Percentiles rank a stretch among this genome's conserved stretches.
These are phyloP conservation scores for Chytridiales sp. DNA, from an alignment of 371 early-diverging fungal genomes.

Conservation along the genomic window DNA sequence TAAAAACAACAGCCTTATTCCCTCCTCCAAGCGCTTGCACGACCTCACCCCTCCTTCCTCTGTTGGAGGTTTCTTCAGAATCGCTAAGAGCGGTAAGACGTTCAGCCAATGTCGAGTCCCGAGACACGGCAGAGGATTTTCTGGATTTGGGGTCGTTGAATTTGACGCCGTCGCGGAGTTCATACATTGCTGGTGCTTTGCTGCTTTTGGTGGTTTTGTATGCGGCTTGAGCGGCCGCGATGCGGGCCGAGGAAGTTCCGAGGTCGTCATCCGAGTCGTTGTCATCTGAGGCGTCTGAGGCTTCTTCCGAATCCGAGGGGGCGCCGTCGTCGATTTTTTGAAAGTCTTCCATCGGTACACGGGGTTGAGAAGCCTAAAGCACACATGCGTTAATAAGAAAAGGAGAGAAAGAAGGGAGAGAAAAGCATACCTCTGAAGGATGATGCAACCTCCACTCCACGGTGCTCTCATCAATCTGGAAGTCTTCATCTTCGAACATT, in stretches of 20 bases:
- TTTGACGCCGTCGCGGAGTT: slow-evolving; percentile 25
- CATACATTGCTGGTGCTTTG: slow-evolving; percentile 31
- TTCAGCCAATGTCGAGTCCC: slow-evolving; percentile 11
- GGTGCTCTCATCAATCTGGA: slow-evolving; percentile 84
- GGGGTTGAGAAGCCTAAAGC: not conserved
- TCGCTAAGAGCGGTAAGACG: slow-evolving; percentile 18
- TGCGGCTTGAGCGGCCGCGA: slow-evolving; percentile 14
- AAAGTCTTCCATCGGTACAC: slow-evolving; percentile 16
- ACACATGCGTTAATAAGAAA: not conserved
- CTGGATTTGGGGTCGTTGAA: slow-evolving; percentile 11
- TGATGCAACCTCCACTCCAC: slow-evolving; percentile 85
- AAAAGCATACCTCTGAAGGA: slow-evolving; percentile 51
- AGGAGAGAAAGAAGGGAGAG: not conserved
- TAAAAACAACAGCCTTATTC: slow-evolving; percentile 22
- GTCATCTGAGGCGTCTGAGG: slow-evolving; percentile 4
- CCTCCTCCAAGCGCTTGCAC: slow-evolving; percentile 14
- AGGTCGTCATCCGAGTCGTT: slow-evolving; percentile 11
- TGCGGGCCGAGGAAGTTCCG: slow-evolving; percentile 1
- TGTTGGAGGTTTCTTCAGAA: not conserved
- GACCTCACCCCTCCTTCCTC: slow-evolving; percentile 7
- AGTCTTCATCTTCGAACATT: slow-evolving; percentile 90
- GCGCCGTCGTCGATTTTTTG: slow-evolving; percentile 11
- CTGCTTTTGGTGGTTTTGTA: slow-evolving; percentile 16
- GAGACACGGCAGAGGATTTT: too few species aligned
- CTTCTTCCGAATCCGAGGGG: slow-evolving; percentile 1